These are phyloP conservation scores for Ballota nigra DNA, from an alignment of 257 asterid species.

Conservation along the genomic window DNA sequence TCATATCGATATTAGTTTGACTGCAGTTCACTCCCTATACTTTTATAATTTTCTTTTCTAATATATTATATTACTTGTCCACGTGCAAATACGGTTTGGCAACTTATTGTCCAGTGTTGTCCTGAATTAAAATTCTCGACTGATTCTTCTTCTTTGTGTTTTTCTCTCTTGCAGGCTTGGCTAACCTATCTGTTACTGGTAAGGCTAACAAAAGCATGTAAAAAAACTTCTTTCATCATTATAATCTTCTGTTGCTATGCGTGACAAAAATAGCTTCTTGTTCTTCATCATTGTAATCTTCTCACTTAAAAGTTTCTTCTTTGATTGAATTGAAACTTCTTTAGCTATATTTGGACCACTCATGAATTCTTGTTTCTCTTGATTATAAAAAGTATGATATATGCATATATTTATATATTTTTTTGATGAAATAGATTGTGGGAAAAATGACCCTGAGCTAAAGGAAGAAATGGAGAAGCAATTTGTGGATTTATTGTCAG, in stretches of 20 bases:
- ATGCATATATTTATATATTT: background rate
- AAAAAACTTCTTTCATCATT: background rate
- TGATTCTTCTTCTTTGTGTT: conserved; percentile 23
- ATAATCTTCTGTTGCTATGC: background rate
- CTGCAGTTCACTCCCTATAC: background rate
- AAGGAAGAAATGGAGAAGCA: conserved; percentile 97
- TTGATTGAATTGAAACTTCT: conserved; percentile 1
- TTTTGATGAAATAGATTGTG: conserved; percentile 56
- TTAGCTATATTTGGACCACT: background rate
- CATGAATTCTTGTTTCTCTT: background rate
- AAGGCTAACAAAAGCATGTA: conserved; percentile 18
- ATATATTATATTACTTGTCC: background rate
- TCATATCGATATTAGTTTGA: background rate
- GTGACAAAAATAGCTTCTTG: background rate
- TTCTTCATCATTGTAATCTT: background rate
- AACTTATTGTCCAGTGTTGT: conserved; percentile 2
- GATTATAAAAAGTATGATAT: background rate
- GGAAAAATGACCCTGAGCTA: conserved; percentile 89
- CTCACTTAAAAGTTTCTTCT: background rate
- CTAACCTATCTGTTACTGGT: conserved; percentile 83
- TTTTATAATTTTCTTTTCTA: background rate
- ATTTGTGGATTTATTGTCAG: conserved; percentile 74
- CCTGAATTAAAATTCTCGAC: conserved; percentile 5
- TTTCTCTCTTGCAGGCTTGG: conserved; percentile 65
- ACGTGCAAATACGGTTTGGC: background rate